Percentiles rank a stretch among this genome's conserved stretches.
phyloP scores from a whole-genome alignment of 2,329 filamentous ascomycete species.

The Fusarium virguliforme region DNA sequence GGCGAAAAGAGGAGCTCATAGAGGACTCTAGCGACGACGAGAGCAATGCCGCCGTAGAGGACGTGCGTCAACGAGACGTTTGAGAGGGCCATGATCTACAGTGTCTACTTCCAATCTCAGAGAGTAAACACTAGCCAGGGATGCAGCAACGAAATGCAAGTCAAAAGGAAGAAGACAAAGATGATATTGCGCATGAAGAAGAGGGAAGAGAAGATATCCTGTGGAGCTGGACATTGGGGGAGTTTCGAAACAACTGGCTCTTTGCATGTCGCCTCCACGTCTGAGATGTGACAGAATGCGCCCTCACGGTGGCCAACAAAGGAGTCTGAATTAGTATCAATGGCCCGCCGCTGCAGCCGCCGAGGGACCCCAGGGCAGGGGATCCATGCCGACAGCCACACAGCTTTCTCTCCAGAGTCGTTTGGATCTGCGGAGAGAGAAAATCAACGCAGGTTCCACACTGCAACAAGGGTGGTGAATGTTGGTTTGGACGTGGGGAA shows the following conservation, averaged over 20 bases:
- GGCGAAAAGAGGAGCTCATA: slow-evolving; percentile 38
- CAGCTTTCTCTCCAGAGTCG: not conserved
- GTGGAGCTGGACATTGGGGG: not conserved
- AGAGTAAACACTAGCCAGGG: not conserved
- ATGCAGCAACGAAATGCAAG: slow-evolving; percentile 7
- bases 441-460: not conserved
- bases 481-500: slow-evolving; percentile 8
- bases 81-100: slow-evolving; percentile 35
- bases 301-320: not conserved
- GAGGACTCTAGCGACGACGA: slow-evolving; percentile 21
- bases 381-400: not conserved
- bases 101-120: not conserved
- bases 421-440: slow-evolving; percentile 2
- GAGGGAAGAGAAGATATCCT: slow-evolving; percentile 7
- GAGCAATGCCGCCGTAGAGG: slow-evolving; percentile 22
- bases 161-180: slow-evolving; percentile 9
- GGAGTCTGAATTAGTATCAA: not conserved
- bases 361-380: not conserved
- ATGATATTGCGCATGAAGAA: slow-evolving; percentile 3
- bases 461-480: not conserved
- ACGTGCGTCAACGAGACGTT: slow-evolving; percentile 13
- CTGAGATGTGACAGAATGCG: not conserved
- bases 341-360: slow-evolving; percentile 1
- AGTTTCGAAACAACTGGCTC: slow-evolving; percentile 4
- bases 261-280: not conserved